Evolutionary conservation across 2,329 filamentous ascomycete genomes (phyloP), one percentile per base, ranked within the genome.

Genomic region (Trichoderma breve): DNA sequence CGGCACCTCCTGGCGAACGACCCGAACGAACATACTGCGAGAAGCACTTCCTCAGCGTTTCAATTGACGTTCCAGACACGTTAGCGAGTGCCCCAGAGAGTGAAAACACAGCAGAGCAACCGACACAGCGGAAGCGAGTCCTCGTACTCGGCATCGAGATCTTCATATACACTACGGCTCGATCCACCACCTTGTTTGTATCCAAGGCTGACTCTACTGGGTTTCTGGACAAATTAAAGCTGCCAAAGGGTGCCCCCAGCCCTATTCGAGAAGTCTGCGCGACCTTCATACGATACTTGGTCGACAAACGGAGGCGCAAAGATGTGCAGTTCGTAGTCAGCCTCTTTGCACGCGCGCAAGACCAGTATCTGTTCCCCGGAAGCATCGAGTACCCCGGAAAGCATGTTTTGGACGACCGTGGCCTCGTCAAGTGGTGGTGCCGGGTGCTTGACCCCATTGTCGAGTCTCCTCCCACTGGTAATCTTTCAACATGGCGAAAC

Each of bases 131-230:
- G 43, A 74, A 76, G 5, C 81, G 79, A 21, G 86, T 97, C 1
- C 83, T 98, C 7, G 86, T 95, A 9, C 91, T 97, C 72, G 95
- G 92, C 18, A 87, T 99, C 74, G 96, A 99, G 80, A 86, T 98
- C 66, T 87, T 96, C 76, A 88, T 99, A 73, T 99, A 97, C 82
- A 92, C 90, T 0, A 97, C 95, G 0, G 88, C 89, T 60, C 88
- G 89, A 76, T 88, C 94, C 28, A 97, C 92, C 1, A 98, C 93
- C 4, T 87, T 98, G 69, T 99, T 99, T 80, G 92, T 99, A 28
- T 95, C 95, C 74, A 99, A 99, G 82, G 96, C 96, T 63, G 96
- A 99, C 83, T 98, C 96, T 11, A 98, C 95, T 0, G 96, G 97
- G 28, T 97, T 94, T 79, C 83, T 98, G 11, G 85, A 90, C 75